Conservation (phyloP, 106 monocot genomes). For the Allium fistulosum region DNA sequence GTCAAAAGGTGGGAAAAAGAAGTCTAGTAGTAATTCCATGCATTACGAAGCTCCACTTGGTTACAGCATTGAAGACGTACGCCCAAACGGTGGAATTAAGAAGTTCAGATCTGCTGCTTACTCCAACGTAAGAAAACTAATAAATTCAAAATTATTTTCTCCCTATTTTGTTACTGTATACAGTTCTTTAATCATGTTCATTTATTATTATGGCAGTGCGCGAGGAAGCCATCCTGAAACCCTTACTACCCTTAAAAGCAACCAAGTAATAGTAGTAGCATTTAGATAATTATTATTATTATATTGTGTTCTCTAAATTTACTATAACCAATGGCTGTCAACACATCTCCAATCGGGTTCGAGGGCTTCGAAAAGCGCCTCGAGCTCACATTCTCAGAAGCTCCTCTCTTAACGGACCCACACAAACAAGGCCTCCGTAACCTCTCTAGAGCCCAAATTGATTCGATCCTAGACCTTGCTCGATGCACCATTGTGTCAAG, state of each 20-base stretch:
- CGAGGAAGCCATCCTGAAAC: conserved; percentile 11
- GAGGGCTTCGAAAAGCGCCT: conserved; percentile 96
- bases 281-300: background rate
- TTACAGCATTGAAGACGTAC: conserved; percentile 93
- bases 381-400: conserved; percentile 68
- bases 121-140: conserved; percentile 67
- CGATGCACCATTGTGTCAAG: conserved; percentile 69
- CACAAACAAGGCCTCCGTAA: conserved; percentile 46
- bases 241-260: background rate
- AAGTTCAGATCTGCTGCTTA: conserved; percentile 94
- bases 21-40: conserved; percentile 59
- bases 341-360: conserved; percentile 65
- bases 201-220: conserved; percentile 3
- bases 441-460: conserved; percentile 60
- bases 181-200: background rate
- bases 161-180: background rate
- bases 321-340: conserved; percentile 26
- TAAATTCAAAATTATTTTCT: background rate
- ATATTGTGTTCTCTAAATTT: background rate
- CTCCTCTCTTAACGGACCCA: conserved; percentile 47
- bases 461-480: conserved; percentile 62
- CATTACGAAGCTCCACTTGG: conserved; percentile 89
- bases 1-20: conserved; percentile 69
- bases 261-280: conserved; percentile 2
- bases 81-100: conserved; percentile 83